Percentiles rank a stretch among this genome's conserved stretches.
These are phyloP conservation scores for Peronospora farinosa DNA, from an alignment of 352 stramenopile species.

Conservation along the genomic window DNA sequence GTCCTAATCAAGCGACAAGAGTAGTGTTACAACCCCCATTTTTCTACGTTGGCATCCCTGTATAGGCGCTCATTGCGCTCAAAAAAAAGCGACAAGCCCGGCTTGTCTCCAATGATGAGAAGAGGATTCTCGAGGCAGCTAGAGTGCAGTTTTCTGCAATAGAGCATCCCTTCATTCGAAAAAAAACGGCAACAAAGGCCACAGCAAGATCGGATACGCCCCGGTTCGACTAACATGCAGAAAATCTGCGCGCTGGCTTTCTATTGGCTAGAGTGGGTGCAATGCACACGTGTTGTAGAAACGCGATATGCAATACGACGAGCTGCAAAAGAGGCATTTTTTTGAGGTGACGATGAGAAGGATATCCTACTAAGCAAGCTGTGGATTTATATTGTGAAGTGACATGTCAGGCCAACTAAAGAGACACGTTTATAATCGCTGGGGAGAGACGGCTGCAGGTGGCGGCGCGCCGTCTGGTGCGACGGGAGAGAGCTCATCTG, in stretches of 20 bases:
- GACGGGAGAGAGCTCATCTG: neutral
- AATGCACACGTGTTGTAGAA: slow-evolving; percentile 1
- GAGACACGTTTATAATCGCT: neutral
- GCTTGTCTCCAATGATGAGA: too few relatives aligned
- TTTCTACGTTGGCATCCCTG: too few relatives aligned
- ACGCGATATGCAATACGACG: slow-evolving; percentile 10
- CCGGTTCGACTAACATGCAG: too few relatives aligned
- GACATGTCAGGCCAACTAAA: neutral
- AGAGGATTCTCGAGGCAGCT: too few relatives aligned
- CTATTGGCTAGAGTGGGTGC: slow-evolving; percentile 4
- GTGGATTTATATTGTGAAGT: neutral
- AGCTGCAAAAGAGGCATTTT: slow-evolving; percentile 8
- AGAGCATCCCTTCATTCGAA: too few relatives aligned
- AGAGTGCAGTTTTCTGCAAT: too few relatives aligned
- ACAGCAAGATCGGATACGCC: slow-evolving; percentile 13
- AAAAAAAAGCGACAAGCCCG: too few relatives aligned
- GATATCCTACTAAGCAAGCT: slow-evolving; percentile 3
- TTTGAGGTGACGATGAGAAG: neutral
- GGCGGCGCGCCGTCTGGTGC: neutral
- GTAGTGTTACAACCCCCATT: too few relatives aligned
- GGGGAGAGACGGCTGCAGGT: neutral
- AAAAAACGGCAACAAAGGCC: too few relatives aligned
- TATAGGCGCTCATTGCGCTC: too few relatives aligned
- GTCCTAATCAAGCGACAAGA: too few relatives aligned
- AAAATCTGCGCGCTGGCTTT: slow-evolving; percentile 3